Evolutionary conservation across 1,139 yeast species (phyloP).

Genomic region (Zygosaccharomyces sapae): DNA sequence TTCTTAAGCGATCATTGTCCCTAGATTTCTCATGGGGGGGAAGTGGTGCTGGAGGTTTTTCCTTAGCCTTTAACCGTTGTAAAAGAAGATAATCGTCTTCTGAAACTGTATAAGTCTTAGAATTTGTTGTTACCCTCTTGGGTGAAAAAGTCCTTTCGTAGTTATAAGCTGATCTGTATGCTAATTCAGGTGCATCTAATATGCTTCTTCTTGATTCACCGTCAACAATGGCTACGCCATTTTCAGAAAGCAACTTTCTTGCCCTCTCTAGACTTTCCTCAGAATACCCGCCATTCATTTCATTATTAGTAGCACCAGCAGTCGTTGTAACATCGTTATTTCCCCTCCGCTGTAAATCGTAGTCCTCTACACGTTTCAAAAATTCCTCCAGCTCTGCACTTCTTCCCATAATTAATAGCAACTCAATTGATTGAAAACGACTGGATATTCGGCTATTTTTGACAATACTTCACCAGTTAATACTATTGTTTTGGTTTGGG

Average conservation of each 20-base stretch:
- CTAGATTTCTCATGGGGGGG: background rate
- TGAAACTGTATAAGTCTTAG: constrained; percentile 22
- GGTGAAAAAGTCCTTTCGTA: constrained; percentile 36
- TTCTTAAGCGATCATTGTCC: background rate
- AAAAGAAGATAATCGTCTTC: constrained; percentile 32
- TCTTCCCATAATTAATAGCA: background rate
- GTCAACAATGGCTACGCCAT: constrained; percentile 1
- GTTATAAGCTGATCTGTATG: constrained; percentile 39
- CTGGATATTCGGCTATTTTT: background rate
- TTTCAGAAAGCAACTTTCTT: constrained; percentile 5
- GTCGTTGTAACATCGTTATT: background rate
- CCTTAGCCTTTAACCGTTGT: constrained; percentile 21
- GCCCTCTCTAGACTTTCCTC: constrained; percentile 10
- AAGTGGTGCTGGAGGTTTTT: constrained; percentile 12
- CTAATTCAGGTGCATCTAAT: constrained; percentile 24
- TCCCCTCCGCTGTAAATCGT: constrained; percentile 15
- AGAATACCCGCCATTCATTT: background rate
- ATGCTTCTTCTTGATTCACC: background rate
- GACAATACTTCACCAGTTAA: background rate
- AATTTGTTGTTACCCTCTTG: constrained; percentile 3
- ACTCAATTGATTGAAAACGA: background rate
- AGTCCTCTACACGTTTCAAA: constrained; percentile 21
- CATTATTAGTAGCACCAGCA: background rate
- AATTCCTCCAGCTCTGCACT: constrained; percentile 16
- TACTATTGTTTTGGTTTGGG: background rate